Conservation (phyloP, 164 flowering plant species). For the Kalanchoe fedtschenkoi region DNA sequence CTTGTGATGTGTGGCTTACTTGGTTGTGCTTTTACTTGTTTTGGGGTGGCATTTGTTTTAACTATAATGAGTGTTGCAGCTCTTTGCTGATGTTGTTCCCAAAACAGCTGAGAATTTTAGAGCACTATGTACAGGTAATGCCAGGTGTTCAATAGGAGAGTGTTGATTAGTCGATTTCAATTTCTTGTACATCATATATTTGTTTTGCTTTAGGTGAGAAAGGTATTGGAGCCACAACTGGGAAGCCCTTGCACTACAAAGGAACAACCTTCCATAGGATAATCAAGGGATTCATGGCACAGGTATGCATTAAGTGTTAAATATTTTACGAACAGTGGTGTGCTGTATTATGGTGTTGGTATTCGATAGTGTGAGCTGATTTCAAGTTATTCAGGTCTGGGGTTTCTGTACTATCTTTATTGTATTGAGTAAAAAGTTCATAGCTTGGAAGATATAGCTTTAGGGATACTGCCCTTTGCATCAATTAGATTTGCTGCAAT, state of each 20-base stretch:
- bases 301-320: constrained; percentile 35
- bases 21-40: not conserved
- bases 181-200: constrained; percentile 5
- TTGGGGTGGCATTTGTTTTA: not conserved
- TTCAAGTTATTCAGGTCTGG: not conserved
- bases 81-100: constrained; percentile 76
- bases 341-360: not conserved
- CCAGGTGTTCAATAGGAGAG: not conserved
- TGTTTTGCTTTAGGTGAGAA: constrained; percentile 54
- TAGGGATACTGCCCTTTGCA: no score
- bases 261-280: constrained; percentile 69
- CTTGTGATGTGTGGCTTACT: not conserved
- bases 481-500: no score
- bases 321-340: not conserved
- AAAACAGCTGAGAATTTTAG: constrained; percentile 87
- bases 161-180: not conserved
- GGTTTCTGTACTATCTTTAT: not conserved
- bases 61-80: constrained; percentile 34
- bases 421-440: not conserved
- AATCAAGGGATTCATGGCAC: constrained; percentile 81
- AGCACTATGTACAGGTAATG: constrained; percentile 78
- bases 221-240: constrained; percentile 55
- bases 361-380: not conserved
- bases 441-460: not conserved
- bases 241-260: constrained; percentile 66